These are phyloP conservation scores for Cyberlindnera maritima DNA, from an alignment of 805 yeast species.

Conservation along the genomic window DNA sequence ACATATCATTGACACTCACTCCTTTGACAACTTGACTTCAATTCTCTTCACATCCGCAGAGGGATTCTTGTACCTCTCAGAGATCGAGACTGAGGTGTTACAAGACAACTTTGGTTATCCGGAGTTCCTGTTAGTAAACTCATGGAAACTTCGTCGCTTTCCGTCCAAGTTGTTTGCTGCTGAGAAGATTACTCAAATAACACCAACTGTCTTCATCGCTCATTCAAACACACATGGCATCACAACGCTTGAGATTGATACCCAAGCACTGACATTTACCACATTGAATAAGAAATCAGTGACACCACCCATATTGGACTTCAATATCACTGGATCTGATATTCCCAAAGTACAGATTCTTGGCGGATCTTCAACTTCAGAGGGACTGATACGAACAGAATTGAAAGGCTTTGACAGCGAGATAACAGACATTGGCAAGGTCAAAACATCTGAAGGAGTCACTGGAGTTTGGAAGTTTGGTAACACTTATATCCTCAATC, in stretches of 20 bases:
- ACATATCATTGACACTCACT: background rate
- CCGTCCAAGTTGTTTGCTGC: conserved; percentile 1
- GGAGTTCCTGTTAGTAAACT: conserved; percentile 2
- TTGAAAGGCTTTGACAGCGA: conserved; percentile 18
- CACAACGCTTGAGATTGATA: conserved; percentile 6
- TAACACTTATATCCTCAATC: conserved; percentile 9
- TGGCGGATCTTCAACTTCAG: conserved; percentile 21
- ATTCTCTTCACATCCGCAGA: conserved; percentile 7
- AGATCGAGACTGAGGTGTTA: conserved; percentile 2
- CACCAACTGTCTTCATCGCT: conserved; percentile 1
- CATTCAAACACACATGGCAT: conserved; percentile 13
- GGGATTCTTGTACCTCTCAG: conserved; percentile 9
- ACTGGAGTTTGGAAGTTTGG: conserved; percentile 19
- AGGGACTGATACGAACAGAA: conserved; percentile 24
- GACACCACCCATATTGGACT: conserved; percentile 24
- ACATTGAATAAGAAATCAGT: background rate
- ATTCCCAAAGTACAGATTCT: conserved; percentile 24
- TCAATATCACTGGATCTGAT: conserved; percentile 20
- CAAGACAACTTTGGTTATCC: conserved; percentile 12
- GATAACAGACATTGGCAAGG: background rate
- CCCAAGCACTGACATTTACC: background rate
- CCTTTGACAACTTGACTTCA: background rate
- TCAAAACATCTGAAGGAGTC: background rate
- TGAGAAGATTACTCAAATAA: conserved; percentile 9
- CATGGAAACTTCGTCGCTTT: conserved; percentile 15